These are phyloP conservation scores for Ampelocalamus luodianensis DNA, from an alignment of 176 grass and related monocot species.

Conservation along the genomic window DNA sequence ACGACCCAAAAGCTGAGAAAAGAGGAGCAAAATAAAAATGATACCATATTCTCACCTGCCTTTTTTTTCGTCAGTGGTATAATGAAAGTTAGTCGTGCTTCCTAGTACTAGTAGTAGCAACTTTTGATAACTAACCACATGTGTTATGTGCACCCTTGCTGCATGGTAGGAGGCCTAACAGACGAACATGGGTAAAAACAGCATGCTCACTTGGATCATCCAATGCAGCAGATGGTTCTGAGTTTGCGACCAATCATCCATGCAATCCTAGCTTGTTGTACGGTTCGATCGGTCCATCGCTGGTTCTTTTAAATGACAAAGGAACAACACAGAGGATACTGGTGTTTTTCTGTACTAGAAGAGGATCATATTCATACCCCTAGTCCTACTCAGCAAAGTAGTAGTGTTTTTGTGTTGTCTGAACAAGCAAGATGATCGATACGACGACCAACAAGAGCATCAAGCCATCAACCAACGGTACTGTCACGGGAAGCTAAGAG, in stretches of 20 bases:
- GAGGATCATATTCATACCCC: neutral
- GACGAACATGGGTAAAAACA: neutral
- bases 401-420: neutral
- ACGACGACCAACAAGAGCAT: neutral
- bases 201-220: neutral
- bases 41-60: neutral
- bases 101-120: neutral
- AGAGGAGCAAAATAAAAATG: neutral
- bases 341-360: neutral
- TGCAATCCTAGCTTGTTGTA: neutral
- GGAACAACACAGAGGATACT: neutral
- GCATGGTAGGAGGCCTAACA: neutral
- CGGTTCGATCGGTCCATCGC: neutral
- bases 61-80: neutral
- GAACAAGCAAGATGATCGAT: neutral
- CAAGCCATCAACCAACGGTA: neutral
- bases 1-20: neutral
- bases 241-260: neutral
- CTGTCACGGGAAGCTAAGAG: neutral
- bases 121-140: neutral
- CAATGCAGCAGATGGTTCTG: neutral
- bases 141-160: neutral
- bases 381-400: neutral
- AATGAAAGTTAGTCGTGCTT: neutral
- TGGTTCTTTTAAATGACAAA: neutral